Conservation (phyloP, 345 rosid genomes). For the Sisymbrium altissimum region DNA sequence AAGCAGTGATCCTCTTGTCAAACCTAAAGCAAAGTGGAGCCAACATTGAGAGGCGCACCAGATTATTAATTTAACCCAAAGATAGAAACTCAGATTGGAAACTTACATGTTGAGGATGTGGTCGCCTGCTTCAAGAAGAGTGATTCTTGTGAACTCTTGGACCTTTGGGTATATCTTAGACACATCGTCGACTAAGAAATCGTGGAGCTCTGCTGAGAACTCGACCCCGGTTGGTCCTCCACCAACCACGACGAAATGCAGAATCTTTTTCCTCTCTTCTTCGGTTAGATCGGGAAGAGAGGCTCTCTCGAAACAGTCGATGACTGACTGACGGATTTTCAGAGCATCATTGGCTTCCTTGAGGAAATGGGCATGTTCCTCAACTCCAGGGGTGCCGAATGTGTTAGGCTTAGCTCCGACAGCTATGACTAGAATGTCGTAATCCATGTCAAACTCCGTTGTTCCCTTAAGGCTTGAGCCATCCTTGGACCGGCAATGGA, state of each 20-base stretch:
- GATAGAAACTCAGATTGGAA: neutral
- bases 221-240: slow-evolving; percentile 93
- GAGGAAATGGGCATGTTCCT: slow-evolving; percentile 60
- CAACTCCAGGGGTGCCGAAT: slow-evolving; percentile 80
- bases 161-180: slow-evolving; percentile 53
- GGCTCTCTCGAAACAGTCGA: slow-evolving; percentile 74
- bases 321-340: slow-evolving; percentile 52
- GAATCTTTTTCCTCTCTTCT: slow-evolving; percentile 64
- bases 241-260: slow-evolving; percentile 85
- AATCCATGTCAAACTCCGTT: slow-evolving; percentile 66
- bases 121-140: slow-evolving; percentile 80
- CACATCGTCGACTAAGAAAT: slow-evolving; percentile 62
- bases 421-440: slow-evolving; percentile 60
- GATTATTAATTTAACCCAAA: neutral
- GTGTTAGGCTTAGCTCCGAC: slow-evolving; percentile 76
- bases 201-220: slow-evolving; percentile 87
- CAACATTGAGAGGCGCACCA: neutral
- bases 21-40: slow-evolving; percentile 42
- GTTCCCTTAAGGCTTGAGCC: slow-evolving; percentile 36
- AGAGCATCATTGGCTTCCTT: slow-evolving; percentile 87
- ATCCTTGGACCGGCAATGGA: slow-evolving; percentile 48
- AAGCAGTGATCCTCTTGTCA: slow-evolving; percentile 66
- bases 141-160: slow-evolving; percentile 48
- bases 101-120: slow-evolving; percentile 73
- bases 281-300: slow-evolving; percentile 61